phyloP scores from a whole-genome alignment of 805 yeast species.

The Candida xiaguanensis region DNA sequence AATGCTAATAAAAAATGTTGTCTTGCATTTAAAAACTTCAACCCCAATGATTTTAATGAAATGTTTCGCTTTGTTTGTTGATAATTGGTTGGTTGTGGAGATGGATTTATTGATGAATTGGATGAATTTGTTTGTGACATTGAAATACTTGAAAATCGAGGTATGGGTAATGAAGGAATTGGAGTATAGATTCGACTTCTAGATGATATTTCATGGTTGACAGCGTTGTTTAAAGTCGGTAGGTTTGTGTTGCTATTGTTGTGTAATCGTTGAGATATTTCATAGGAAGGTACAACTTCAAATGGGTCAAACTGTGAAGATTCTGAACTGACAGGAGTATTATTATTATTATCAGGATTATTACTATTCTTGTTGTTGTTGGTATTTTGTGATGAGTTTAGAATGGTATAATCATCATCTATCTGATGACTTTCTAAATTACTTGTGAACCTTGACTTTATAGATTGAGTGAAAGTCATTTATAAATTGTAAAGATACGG shows the following conservation, averaged over 20 bases:
- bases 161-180: conserved; percentile 9
- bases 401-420: conserved; percentile 24
- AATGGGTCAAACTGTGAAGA: conserved; percentile 21
- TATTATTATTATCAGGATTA: background rate
- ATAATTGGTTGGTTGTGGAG: conserved; percentile 4
- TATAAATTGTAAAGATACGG: background rate
- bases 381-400: background rate
- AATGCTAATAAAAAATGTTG: conserved; percentile 73
- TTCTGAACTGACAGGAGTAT: background rate
- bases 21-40: conserved; percentile 67
- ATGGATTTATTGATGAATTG: background rate
- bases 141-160: background rate
- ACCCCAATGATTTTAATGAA: conserved; percentile 54
- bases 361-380: conserved; percentile 9
- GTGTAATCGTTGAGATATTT: conserved; percentile 33
- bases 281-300: conserved; percentile 41
- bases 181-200: conserved; percentile 8
- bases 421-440: conserved; percentile 28
- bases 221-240: background rate
- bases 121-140: conserved; percentile 9
- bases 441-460: conserved; percentile 21
- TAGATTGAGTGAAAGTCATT: conserved; percentile 1
- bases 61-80: conserved; percentile 9
- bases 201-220: background rate
- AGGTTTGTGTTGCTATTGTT: background rate